Evolutionary conservation across 2,329 filamentous ascomycete species (phyloP).

Genomic region (Aspergillus amoenus): DNA sequence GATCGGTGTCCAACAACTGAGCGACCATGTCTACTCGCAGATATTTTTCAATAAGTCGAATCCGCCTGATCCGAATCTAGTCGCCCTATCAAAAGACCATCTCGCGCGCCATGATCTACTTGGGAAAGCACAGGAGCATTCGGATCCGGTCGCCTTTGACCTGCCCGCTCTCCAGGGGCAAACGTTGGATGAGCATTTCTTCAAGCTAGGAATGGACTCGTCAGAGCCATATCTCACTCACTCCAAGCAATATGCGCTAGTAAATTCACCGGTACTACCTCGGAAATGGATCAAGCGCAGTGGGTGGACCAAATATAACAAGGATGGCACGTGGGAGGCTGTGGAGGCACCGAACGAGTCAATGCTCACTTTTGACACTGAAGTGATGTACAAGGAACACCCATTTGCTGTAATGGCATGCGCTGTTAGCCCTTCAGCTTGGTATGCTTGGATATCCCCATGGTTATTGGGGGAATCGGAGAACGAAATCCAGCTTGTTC

Average conservation of each 20-base stretch:
- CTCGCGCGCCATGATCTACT: conserved; percentile 80
- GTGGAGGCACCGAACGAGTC: conserved; percentile 76
- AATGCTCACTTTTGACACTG: conserved; percentile 90
- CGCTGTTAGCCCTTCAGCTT: conserved; percentile 81
- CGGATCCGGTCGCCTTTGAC: conserved; percentile 77
- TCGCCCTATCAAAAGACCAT: conserved; percentile 79
- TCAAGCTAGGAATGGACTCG: conserved; percentile 79
- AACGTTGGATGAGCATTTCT: conserved; percentile 90
- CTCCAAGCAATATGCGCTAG: conserved; percentile 71
- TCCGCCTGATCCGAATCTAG: conserved; percentile 67
- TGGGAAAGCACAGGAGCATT: conserved; percentile 81
- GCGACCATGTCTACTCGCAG: conserved; percentile 76
- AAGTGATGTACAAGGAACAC: conserved; percentile 93
- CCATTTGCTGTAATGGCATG: conserved; percentile 96
- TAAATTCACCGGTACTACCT: conserved; percentile 58
- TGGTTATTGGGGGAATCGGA: conserved; percentile 86
- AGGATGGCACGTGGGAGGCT: conserved; percentile 68
- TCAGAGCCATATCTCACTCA: conserved; percentile 78
- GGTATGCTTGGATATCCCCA: conserved; percentile 97
- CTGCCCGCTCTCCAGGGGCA: conserved; percentile 75
- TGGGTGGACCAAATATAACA: conserved; percentile 92
- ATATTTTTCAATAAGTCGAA: conserved; percentile 64
- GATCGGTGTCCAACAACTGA: conserved; percentile 92
- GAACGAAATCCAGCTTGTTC: conserved; percentile 76
- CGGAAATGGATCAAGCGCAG: conserved; percentile 74